Conservation (phyloP, 1,284 basidiomycete genomes). For the Xanthoconium separans region DNA sequence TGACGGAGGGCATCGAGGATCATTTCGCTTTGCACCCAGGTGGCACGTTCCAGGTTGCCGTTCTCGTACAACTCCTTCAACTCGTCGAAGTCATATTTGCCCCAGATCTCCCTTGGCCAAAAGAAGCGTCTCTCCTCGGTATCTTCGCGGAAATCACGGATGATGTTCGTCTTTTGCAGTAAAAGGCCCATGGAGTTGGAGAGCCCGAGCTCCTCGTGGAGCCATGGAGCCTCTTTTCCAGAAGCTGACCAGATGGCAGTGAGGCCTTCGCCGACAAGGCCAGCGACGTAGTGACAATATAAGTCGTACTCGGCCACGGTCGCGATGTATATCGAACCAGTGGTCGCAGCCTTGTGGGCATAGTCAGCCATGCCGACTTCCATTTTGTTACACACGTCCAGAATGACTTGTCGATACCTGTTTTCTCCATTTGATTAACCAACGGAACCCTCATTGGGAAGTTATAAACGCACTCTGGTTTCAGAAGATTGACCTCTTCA, state of each 20-base stretch:
- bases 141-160: constrained; percentile 95
- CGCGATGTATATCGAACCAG: constrained; percentile 67
- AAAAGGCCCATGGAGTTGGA: constrained; percentile 97
- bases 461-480: constrained; percentile 53
- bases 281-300: constrained; percentile 99
- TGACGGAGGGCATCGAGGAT: constrained; percentile 88
- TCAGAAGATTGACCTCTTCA: constrained; percentile 75
- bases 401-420: constrained; percentile 82
- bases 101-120: constrained; percentile 97
- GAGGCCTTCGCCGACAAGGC: constrained; percentile 95
- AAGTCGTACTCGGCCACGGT: constrained; percentile 88
- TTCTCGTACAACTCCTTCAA: constrained; percentile 61
- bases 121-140: constrained; percentile 84
- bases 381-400: constrained; percentile 87
- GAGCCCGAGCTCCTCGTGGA: constrained; percentile 83
- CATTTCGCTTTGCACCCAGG: constrained; percentile 87
- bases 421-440: not conserved
- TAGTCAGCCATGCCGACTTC: constrained; percentile 95
- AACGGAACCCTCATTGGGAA: not conserved
- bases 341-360: constrained; percentile 76
- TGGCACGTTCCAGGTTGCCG: constrained; percentile 59
- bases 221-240: constrained; percentile 77
- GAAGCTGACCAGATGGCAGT: constrained; percentile 90
- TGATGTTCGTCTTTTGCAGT: constrained; percentile 98
- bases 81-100: constrained; percentile 68